Percentiles rank a stretch among this genome's conserved stretches.
Conservation (phyloP, 1,284 basidiomycete genomes). For the Ceratobasidium sp. region DNA sequence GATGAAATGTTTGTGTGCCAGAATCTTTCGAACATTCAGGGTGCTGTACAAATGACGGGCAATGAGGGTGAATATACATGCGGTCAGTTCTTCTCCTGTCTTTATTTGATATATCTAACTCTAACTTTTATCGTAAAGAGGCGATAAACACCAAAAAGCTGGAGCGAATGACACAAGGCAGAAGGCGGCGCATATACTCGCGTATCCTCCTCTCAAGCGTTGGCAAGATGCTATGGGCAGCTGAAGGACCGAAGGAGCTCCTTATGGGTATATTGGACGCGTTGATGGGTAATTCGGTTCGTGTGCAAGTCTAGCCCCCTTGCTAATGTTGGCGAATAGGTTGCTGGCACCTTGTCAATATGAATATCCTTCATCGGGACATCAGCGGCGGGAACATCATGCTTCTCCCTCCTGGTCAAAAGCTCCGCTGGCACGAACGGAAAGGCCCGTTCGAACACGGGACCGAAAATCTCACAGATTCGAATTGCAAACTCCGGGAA, state of each 20-base stretch:
- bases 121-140: not conserved
- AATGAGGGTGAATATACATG: not conserved
- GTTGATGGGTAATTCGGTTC: not conserved
- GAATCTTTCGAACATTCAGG: not conserved
- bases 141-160: not conserved
- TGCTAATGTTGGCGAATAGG: not conserved
- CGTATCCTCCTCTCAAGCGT: conserved; percentile 26
- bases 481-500: conserved; percentile 1
- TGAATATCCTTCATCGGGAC: conserved; percentile 24
- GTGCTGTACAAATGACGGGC: not conserved
- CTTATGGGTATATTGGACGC: conserved; percentile 16
- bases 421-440: not conserved
- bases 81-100: not conserved
- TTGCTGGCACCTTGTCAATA: conserved; percentile 27
- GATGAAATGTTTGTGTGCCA: conserved; percentile 10
- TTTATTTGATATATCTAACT: not conserved
- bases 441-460: not conserved
- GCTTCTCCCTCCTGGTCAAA: not conserved
- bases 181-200: conserved; percentile 9
- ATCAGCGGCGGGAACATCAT: conserved; percentile 30
- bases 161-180: not conserved
- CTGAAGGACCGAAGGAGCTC: not conserved
- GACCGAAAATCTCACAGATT: not conserved
- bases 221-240: not conserved
- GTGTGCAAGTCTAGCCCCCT: not conserved